phyloP scores from a whole-genome alignment of 2,329 filamentous ascomycete species.

The Alternaria sp. region DNA sequence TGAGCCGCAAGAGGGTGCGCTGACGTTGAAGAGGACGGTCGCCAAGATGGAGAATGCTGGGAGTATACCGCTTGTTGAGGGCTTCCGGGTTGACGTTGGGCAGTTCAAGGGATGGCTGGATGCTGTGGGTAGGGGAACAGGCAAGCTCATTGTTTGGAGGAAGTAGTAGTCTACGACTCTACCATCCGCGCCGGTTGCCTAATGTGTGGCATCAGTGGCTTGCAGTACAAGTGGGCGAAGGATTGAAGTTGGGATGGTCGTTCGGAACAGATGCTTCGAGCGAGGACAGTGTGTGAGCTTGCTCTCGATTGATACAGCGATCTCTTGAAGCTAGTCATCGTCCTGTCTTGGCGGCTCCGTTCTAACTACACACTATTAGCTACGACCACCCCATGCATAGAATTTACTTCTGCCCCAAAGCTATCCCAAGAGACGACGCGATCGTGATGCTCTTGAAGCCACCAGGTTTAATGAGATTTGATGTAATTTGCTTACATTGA shows the following conservation, averaged over 20 bases:
- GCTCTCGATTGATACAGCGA: neutral
- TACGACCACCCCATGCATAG: neutral
- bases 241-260: neutral
- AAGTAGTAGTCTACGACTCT: neutral
- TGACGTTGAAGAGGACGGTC: slow-evolving; percentile 20
- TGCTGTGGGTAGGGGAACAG: slow-evolving; percentile 29
- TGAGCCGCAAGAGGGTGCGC: neutral
- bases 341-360: neutral
- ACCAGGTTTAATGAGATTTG: neutral
- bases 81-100: slow-evolving; percentile 22
- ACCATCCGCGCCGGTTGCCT: neutral
- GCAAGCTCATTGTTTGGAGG: slow-evolving; percentile 43
- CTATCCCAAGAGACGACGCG: neutral
- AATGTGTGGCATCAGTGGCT: neutral
- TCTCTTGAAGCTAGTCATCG: neutral
- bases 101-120: slow-evolving; percentile 25
- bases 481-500: neutral
- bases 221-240: neutral
- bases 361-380: neutral
- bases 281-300: neutral
- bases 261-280: neutral
- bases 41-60: slow-evolving; percentile 27
- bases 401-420: neutral
- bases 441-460: neutral
- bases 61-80: slow-evolving; percentile 28